Base-by-base conservation (phyloP, 2,329 filamentous ascomycete genomes). In the Blumeria graminis region DNA sequence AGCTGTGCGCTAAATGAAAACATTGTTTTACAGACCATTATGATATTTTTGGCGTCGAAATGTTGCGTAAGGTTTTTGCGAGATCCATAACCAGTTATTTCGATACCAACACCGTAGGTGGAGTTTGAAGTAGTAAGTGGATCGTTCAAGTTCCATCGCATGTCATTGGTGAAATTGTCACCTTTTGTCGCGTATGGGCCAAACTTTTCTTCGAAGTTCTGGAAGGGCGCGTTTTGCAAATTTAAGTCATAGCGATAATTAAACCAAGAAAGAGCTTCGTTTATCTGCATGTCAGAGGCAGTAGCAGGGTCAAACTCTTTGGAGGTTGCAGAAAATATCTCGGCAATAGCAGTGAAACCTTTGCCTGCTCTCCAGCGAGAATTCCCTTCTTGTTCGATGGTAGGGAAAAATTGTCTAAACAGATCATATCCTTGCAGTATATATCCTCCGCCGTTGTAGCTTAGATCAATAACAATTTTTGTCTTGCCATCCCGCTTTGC, bases 401-500 rank as follows among this genome's bases (percentile, higher is more conserved):
- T 56, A 35, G 67, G 65, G 55, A 67, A 66, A 52, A 66, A 62
- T 48, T 71, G 64, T 18, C 66, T 63, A 63, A 80, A 81, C 0
- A 74, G 59, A 55, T 74, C 71, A 48, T 71, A 72, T 0, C 71
- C 74, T 7, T 71, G 68, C 7, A 68, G 61, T 13, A 77, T 63
- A 48, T 67, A 66, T 0, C 81, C 81, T 41, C 81, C 81, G 0
- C 69, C 70, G 60, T 85, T 86, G 1, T 69, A 71, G 3, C 75
- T 72, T 6, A 84, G 63, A 60, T 85, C 82, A 58, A 85, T 75
- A 34, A 85, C 71, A 5, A 85, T 69, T 64, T 76, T 80, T 1
- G 69, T 76, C 63, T 79, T 80, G 1, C 71, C 70, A 1, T 69
- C 68, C 1, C 65, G 60, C 45, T 71, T 70, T 11, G 71, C 71